phyloP scores from a whole-genome alignment of 2,329 filamentous ascomycete genomes.

The Diplodia sapinea region DNA sequence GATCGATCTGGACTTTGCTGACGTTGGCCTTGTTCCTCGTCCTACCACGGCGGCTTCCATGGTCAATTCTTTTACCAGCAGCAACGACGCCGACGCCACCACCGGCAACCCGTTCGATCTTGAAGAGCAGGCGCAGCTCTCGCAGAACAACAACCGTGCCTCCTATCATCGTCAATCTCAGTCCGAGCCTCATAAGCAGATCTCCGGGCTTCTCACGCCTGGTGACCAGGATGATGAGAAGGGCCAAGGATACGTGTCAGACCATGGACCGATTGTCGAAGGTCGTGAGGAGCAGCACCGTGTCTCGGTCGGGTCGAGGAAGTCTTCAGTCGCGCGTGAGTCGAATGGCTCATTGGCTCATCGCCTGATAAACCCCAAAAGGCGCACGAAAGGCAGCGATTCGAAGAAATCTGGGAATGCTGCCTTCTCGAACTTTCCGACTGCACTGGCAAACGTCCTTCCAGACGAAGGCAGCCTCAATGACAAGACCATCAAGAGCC shows the following conservation, averaged over 20 bases:
- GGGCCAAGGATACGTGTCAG: slow-evolving; percentile 43
- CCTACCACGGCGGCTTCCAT: slow-evolving; percentile 52
- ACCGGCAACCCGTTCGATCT: slow-evolving; percentile 55
- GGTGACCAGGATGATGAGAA: slow-evolving; percentile 41
- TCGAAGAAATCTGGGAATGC: slow-evolving; percentile 3
- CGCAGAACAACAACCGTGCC: slow-evolving; percentile 46
- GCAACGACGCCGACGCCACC: slow-evolving; percentile 43
- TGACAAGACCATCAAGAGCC: slow-evolving; percentile 18
- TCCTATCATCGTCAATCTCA: slow-evolving; percentile 50
- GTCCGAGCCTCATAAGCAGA: slow-evolving; percentile 42
- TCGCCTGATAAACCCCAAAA: slow-evolving; percentile 23
- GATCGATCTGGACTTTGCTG: slow-evolving; percentile 52
- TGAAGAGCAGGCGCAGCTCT: slow-evolving; percentile 52
- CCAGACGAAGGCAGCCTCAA: slow-evolving; percentile 11
- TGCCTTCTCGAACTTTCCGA: slow-evolving; percentile 1
- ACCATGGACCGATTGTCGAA: slow-evolving; percentile 36
- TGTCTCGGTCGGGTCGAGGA: slow-evolving; percentile 24
- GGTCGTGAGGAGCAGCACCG: slow-evolving; percentile 26
- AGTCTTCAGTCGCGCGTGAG: slow-evolving; percentile 15
- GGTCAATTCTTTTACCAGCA: slow-evolving; percentile 35
- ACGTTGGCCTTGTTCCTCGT: slow-evolving; percentile 47
- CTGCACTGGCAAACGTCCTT: background rate
- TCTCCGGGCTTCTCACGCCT: slow-evolving; percentile 44
- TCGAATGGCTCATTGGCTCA: slow-evolving; percentile 18
- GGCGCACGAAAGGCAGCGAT: slow-evolving; percentile 17